These are phyloP conservation scores for Carex arenaria DNA, from an alignment of 202 grass and related monocot species.

Conservation along the genomic window DNA sequence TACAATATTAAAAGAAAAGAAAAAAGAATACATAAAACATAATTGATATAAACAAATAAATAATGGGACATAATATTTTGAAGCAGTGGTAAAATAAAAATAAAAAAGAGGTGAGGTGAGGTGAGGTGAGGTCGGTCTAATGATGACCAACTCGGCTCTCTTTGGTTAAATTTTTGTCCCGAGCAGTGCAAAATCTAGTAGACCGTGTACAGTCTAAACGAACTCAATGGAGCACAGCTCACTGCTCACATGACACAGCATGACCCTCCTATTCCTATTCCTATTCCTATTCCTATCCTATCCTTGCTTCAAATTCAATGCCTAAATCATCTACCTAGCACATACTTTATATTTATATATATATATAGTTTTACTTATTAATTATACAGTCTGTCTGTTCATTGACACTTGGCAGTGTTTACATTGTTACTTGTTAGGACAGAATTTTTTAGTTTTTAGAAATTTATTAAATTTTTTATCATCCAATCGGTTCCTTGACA, in stretches of 20 bases:
- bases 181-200: constrained; percentile 20
- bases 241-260: constrained; percentile 9
- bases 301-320: constrained; percentile 1
- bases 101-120: not conserved
- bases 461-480: no score
- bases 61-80: not conserved
- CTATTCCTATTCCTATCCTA: no score
- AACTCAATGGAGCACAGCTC: constrained; percentile 18
- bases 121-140: not conserved
- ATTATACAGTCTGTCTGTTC: not conserved
- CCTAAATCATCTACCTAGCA: not conserved
- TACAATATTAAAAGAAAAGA: not conserved
- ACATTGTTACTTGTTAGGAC: not conserved
- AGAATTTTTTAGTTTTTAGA: no score
- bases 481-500: no score
- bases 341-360: not conserved
- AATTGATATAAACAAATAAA: not conserved
- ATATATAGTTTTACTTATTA: not conserved
- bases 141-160: not conserved
- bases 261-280: no score
- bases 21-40: not conserved
- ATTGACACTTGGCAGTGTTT: not conserved
- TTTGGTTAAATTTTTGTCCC: not conserved
- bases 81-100: not conserved
- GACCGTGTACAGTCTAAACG: constrained; percentile 11